Evolutionary conservation across 1,284 basidiomycete species (phyloP).

Genomic region (Hymenochaete sp.): DNA sequence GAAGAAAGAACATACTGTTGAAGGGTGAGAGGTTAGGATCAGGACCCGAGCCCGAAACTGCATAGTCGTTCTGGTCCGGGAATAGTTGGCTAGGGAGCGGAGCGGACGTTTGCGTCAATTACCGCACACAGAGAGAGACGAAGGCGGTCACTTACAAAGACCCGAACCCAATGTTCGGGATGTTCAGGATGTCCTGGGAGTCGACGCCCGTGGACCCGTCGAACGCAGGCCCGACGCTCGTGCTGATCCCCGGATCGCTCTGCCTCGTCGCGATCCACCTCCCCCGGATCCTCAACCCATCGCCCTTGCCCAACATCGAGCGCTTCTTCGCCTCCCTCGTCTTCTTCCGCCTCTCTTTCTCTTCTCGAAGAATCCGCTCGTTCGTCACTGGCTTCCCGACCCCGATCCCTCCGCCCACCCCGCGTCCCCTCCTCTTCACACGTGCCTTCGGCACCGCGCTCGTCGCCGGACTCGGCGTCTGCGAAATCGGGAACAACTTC

Average conservation of each 20-base stretch:
- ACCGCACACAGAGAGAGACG: not conserved
- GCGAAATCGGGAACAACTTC: slow-evolving; percentile 41
- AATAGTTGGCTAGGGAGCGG: slow-evolving; percentile 37
- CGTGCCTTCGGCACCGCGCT: slow-evolving; percentile 35
- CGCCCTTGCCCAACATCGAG: slow-evolving; percentile 25
- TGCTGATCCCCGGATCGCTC: slow-evolving; percentile 5
- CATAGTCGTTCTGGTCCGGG: slow-evolving; percentile 56
- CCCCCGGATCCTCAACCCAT: slow-evolving; percentile 48
- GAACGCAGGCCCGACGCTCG: slow-evolving; percentile 37
- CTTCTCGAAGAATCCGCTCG: slow-evolving; percentile 37
- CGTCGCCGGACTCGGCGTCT: slow-evolving; percentile 31
- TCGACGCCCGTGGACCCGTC: slow-evolving; percentile 60
- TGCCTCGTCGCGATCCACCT: slow-evolving; percentile 43
- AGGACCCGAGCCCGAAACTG: slow-evolving; percentile 21
- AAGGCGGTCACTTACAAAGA: slow-evolving; percentile 30
- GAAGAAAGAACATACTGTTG: no score
- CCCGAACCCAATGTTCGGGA: slow-evolving; percentile 46
- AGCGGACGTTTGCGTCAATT: not conserved
- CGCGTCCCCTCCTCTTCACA: slow-evolving; percentile 31
- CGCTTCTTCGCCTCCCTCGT: slow-evolving; percentile 23
- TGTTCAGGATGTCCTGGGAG: slow-evolving; percentile 52
- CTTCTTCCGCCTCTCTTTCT: slow-evolving; percentile 37
- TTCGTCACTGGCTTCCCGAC: slow-evolving; percentile 36
- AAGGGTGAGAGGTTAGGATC: slow-evolving; percentile 42
- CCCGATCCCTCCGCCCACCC: no score